These are phyloP conservation scores for Silybum marianum DNA, from an alignment of 129 eudicot genomes.

Conservation along the genomic window DNA sequence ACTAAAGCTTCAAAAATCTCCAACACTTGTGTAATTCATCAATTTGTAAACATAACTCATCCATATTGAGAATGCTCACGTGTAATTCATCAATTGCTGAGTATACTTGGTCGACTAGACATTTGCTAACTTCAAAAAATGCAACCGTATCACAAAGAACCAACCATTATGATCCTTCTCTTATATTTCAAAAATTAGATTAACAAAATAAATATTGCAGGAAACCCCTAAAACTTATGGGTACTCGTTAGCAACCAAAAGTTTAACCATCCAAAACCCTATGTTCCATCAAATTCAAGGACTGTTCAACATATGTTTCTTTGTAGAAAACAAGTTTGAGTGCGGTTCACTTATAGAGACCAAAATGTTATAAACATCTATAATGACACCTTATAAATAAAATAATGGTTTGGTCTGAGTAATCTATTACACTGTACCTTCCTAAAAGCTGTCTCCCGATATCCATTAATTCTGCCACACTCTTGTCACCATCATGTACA, in stretches of 20 bases:
- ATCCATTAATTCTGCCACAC: constrained; percentile 91
- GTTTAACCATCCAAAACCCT: constrained; percentile 8
- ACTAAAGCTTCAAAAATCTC: background rate
- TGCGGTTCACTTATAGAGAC: background rate
- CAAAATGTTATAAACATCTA: constrained; percentile 7
- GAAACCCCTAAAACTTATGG: constrained; percentile 8
- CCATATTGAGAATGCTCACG: background rate
- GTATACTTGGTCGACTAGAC: background rate
- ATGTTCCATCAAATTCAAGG: constrained; percentile 1
- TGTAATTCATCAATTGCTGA: background rate
- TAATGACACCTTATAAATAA: constrained; percentile 1
- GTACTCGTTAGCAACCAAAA: background rate
- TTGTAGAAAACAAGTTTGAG: background rate
- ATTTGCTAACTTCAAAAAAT: background rate
- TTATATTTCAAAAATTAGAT: background rate
- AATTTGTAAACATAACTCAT: background rate
- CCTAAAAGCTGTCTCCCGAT: constrained; percentile 88
- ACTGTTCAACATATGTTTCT: background rate
- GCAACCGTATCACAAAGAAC: background rate
- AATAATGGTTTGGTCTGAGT: background rate
- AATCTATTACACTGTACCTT: constrained; percentile 51
- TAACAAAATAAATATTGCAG: background rate
- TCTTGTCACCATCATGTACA: constrained; percentile 81
- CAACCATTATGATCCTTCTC: background rate
- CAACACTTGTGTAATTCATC: background rate